These are phyloP conservation scores for Amorphotheca resinae DNA, from an alignment of 495 filamentous ascomycete genomes.

Conservation along the genomic window DNA sequence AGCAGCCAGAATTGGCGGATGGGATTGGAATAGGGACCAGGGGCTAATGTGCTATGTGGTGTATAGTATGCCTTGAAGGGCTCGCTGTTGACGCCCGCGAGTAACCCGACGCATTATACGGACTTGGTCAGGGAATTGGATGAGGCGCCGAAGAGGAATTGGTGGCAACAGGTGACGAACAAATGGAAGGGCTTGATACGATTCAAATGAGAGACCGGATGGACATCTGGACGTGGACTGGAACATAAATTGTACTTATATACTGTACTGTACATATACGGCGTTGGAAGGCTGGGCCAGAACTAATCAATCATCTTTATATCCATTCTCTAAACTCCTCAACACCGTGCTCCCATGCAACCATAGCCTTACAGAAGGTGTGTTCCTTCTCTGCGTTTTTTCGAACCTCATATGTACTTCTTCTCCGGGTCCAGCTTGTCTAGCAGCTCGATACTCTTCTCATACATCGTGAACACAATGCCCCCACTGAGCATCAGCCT, in stretches of 20 bases:
- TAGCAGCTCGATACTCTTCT: conserved; percentile 89
- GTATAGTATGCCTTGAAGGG: conserved; percentile 49
- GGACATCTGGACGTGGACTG: not conserved
- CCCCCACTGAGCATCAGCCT: conserved; percentile 82
- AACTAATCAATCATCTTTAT: not conserved
- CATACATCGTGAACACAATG: conserved; percentile 98
- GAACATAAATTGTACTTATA: not conserved
- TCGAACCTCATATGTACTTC: conserved; percentile 52
- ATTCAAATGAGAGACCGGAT: conserved; percentile 35
- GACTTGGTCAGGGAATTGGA: conserved; percentile 60
- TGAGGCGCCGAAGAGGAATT: conserved; percentile 53
- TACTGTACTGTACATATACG: conserved; percentile 9
- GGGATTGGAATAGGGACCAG: not conserved
- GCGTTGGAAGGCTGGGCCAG: conserved; percentile 6
- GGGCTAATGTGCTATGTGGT: not conserved
- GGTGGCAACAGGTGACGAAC: conserved; percentile 40
- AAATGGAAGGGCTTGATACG: conserved; percentile 53
- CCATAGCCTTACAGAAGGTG: not conserved
- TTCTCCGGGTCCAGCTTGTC: conserved; percentile 71
- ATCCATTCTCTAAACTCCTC: not conserved
- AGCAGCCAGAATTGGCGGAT: too few species aligned
- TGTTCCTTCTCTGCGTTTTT: not conserved
- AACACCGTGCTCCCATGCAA: conserved; percentile 12
- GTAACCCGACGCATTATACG: conserved; percentile 66
- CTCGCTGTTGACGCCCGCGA: conserved; percentile 51